Evolutionary conservation across 129 eudicot species (phyloP), one percentile per base, ranked within the genome.

Genomic region (Pittosporum tobira): DNA sequence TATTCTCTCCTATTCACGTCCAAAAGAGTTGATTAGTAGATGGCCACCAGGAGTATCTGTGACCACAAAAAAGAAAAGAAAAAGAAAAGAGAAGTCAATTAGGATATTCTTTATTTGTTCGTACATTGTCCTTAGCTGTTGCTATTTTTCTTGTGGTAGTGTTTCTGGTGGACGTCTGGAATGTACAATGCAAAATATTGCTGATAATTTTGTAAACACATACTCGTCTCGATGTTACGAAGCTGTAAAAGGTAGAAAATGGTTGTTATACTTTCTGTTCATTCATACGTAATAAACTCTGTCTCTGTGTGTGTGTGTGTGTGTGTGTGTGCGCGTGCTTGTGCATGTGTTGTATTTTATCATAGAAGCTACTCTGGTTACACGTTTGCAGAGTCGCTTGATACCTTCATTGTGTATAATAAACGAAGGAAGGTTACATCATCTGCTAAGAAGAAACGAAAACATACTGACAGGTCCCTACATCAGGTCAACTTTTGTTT

Each of bases 121-220:
- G 6, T 34, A 43, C 23, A 15, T n/a, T 60, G 42, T 26, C 38
- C 4, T 24, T 2, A 18, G 25, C 25, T 24, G 25, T 60, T 13
- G 44, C 26, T 16, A 1, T 38, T 58, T 62, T 74, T 69, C 66
- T 61, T 63, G 50, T 54, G 42, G 46, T 71, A 91, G 99, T 70
- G 85, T 86, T 51, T 28, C 76, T 64, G 99, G 99, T 69, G 99
- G 99, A 40, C 95, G 99, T 49, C 70, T 87, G 67, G 99, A 91
- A 61, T 91, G 99, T 74, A 91, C 99, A 63, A 91, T 91, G 99
- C 99, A 91, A 74, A 91, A 91, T 65, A 83, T 91, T 51, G 99
- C 99, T 49, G 99, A 91, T 59, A 81, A 57, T 71, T 79, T 91
- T 68, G 72, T 59, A 58, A 91, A 87, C 73, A 79, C 72, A 23